Evolutionary conservation across 1,284 basidiomycete genomes (phyloP).

Genomic region (Puccinia polysora): DNA sequence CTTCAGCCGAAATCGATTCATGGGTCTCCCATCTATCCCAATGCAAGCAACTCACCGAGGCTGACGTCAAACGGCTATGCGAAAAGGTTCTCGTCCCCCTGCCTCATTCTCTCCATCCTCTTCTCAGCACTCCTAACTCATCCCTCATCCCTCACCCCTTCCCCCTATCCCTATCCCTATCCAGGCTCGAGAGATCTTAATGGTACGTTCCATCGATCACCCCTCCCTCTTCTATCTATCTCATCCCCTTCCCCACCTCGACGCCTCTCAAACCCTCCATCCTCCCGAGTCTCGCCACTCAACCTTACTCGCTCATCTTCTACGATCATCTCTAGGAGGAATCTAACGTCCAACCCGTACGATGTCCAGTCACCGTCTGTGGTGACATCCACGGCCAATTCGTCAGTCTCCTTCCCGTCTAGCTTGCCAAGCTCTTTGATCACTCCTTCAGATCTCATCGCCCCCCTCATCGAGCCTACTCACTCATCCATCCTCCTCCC

Average conservation of each 20-base stretch:
- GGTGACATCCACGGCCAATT: slow-evolving; percentile 99
- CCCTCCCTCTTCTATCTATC: slow-evolving; percentile 5
- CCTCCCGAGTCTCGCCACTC: background rate
- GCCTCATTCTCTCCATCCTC: background rate
- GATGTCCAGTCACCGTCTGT: slow-evolving; percentile 94
- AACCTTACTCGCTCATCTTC: background rate
- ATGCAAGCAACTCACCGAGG: slow-evolving; percentile 94
- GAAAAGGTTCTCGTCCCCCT: slow-evolving; percentile 71
- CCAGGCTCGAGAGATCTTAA: slow-evolving; percentile 43
- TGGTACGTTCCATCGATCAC: slow-evolving; percentile 31
- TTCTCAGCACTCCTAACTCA: background rate
- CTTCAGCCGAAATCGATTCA: slow-evolving; percentile 64
- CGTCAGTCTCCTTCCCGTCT: slow-evolving; percentile 66
- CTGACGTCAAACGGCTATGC: slow-evolving; percentile 94
- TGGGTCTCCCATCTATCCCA: slow-evolving; percentile 97
- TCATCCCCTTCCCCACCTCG: background rate
- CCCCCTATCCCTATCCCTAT: slow-evolving; percentile 44
- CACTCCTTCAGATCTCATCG: too few relatives aligned
- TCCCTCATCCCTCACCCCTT: slow-evolving; percentile 2
- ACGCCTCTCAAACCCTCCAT: background rate
- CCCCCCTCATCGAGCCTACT: too few relatives aligned
- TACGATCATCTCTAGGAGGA: slow-evolving; percentile 58
- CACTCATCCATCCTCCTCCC: too few relatives aligned
- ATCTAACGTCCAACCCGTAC: slow-evolving; percentile 94
- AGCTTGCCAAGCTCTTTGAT: too few relatives aligned